These are phyloP conservation scores for Erodium maritimum DNA, from an alignment of 345 rosid species.

Conservation along the genomic window DNA sequence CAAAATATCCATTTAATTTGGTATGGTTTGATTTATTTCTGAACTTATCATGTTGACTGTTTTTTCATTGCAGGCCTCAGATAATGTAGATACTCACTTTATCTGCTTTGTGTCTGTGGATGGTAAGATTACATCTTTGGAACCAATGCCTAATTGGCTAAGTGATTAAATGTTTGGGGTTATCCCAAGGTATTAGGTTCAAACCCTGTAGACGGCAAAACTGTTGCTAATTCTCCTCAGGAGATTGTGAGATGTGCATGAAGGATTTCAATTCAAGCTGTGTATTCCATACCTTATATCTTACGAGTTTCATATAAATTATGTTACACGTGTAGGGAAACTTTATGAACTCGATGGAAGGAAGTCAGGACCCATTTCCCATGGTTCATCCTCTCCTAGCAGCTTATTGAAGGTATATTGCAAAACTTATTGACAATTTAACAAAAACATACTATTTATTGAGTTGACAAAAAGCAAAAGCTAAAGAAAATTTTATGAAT, in stretches of 20 bases:
- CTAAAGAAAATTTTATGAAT: too few species aligned
- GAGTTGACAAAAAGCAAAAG: too few species aligned
- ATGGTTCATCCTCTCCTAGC: conserved; percentile 57
- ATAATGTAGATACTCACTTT: conserved; percentile 57
- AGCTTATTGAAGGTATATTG: conserved; percentile 51
- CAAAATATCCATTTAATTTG: neutral
- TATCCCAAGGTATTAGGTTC: too few species aligned
- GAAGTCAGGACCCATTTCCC: conserved; percentile 67
- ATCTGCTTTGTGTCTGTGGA: conserved; percentile 76
- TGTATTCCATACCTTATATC: too few species aligned
- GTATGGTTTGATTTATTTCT: neutral
- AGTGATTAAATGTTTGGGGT: too few species aligned
- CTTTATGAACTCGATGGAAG: conserved; percentile 96
- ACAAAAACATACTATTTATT: too few species aligned
- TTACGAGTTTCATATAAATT: too few species aligned
- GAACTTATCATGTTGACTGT: neutral
- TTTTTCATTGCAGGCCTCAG: conserved; percentile 48
- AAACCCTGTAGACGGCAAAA: too few species aligned
- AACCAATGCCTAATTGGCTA: too few species aligned
- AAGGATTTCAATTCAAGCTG: too few species aligned
- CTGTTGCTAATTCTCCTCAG: too few species aligned
- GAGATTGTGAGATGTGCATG: too few species aligned
- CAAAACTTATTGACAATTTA: neutral
- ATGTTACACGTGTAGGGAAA: conserved; percentile 30
- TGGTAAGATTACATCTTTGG: conserved; percentile 28